Conservation (phyloP, 2,329 filamentous ascomycete species). For the Venturiaceae sp. region DNA sequence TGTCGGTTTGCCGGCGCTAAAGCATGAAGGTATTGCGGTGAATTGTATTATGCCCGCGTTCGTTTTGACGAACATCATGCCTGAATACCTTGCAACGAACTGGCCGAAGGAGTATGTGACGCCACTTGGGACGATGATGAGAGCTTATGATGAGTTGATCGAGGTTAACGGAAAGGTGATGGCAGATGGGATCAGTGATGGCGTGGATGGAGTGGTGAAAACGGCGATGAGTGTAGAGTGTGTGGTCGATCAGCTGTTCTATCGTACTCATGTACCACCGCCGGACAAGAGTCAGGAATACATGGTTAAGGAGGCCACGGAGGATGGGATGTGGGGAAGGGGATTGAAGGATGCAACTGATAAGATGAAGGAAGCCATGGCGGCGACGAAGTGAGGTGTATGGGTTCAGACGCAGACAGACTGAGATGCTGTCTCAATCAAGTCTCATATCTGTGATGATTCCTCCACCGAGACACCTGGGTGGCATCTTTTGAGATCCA, state of each 20-base stretch:
- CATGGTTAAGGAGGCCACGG: not conserved
- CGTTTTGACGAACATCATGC: conserved; percentile 23
- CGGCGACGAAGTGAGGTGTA: not conserved
- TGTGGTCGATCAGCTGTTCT: not conserved
- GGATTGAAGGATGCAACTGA: not conserved
- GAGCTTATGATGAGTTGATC: conserved; percentile 19
- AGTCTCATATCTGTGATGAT: too few species aligned
- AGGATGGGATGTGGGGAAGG: not conserved
- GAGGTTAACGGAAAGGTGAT: not conserved
- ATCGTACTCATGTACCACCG: not conserved
- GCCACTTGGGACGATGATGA: conserved; percentile 23
- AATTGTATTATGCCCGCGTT: conserved; percentile 26
- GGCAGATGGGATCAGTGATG: not conserved
- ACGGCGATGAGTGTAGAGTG: not conserved
- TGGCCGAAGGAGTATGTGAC: conserved; percentile 25
- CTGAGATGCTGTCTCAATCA: too few species aligned
- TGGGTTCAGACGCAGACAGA: too few species aligned
- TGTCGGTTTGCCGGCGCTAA: not conserved
- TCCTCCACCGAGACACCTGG: too few species aligned
- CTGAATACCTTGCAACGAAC: conserved; percentile 15
- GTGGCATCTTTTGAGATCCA: too few species aligned
- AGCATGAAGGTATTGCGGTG: conserved; percentile 21
- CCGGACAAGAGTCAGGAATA: not conserved
- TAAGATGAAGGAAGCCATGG: not conserved
- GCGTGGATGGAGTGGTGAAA: not conserved